Percentiles rank a stretch among this genome's conserved stretches.
These are phyloP conservation scores for Metschnikowia baotianmanensis DNA, from an alignment of 805 yeast genomes.

Conservation along the genomic window DNA sequence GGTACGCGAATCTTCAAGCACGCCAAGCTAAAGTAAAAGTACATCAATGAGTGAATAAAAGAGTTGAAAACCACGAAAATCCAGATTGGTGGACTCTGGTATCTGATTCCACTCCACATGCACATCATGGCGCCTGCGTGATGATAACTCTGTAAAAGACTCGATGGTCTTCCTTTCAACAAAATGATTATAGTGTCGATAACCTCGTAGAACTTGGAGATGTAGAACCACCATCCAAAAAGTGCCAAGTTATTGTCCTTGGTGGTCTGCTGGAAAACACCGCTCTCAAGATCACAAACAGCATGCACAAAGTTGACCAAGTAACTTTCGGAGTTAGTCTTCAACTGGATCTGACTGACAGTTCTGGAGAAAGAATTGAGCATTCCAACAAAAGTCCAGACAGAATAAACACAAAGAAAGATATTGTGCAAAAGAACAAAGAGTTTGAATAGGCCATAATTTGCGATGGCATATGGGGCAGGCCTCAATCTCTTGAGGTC, in stretches of 20 bases:
- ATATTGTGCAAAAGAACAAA: constrained; percentile 62
- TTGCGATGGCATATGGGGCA: constrained; percentile 53
- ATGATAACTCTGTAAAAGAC: constrained; percentile 69
- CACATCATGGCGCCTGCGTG: constrained; percentile 80
- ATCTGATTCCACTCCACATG: constrained; percentile 78
- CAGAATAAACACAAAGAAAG: constrained; percentile 61
- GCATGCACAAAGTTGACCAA: constrained; percentile 56
- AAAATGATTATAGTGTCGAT: constrained; percentile 65
- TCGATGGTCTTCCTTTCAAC: constrained; percentile 64
- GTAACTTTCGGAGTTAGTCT: constrained; percentile 19
- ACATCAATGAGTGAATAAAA: constrained; percentile 75
- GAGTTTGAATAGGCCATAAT: constrained; percentile 43
- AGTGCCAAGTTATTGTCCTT: constrained; percentile 42
- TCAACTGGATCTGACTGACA: constrained; percentile 20
- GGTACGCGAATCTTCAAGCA: constrained; percentile 61
- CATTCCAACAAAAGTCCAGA: constrained; percentile 73
- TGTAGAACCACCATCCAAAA: constrained; percentile 65
- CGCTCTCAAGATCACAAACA: constrained; percentile 57
- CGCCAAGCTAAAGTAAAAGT: constrained; percentile 61
- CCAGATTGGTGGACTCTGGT: constrained; percentile 74
- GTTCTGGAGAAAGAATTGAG: constrained; percentile 46
- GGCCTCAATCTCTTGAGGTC: constrained; percentile 42
- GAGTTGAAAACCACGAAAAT: constrained; percentile 77
- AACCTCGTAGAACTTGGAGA: constrained; percentile 71
- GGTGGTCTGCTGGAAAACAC: constrained; percentile 46